Base-by-base conservation (phyloP, 768 basidiomycete species). In the Termitomyces sp. region DNA sequence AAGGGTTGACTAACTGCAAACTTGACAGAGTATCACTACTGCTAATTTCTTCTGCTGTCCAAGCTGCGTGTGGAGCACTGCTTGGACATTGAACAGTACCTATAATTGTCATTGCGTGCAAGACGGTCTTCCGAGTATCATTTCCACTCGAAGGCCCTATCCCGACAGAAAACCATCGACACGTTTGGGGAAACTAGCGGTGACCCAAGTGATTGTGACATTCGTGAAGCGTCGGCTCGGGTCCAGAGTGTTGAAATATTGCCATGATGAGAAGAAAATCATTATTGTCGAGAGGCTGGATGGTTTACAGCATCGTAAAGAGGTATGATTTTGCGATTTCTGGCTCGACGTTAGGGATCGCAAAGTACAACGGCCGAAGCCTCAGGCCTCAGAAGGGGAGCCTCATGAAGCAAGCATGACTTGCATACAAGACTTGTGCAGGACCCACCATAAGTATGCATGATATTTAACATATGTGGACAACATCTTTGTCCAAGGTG, bases 31-130 rank as follows among this genome's bases (percentile, higher is more conserved):
- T 67, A 14, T 64, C 67, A 20, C 63, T 57, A 16, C 62, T 56
- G 44, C 62, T 67, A 33, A 65, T 67, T 49, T 67, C 64, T 43
- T 63, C 66, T 23, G 64, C 52, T 13, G 66, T 68, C 66, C 67
- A 66, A 16, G 49, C 60, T n/a, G 62, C 62, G 5, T 60, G 59
- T 20, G 60, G 18, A 30, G 41, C 38, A 18, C 38, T 55, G 3
- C 61, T 57, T 18, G 46, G 51, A 18, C 55, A 50, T 36, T 64
- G 56, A 18, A 60, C 41, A 12, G 64, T 59, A 26, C 64, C 66
- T 28, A 61, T 28, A 20, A 68, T 65, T 16, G 64, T 59, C 67
- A 67, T 68, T 10, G 67, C 67, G 36, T 65, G 66, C 61, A 66
- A 59, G 5, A 66, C 62, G n/a, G n/a, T n/a, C 55, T 61, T 68